Conservation (phyloP, 2,329 filamentous ascomycete genomes). For the Tolypocladium sp. region DNA sequence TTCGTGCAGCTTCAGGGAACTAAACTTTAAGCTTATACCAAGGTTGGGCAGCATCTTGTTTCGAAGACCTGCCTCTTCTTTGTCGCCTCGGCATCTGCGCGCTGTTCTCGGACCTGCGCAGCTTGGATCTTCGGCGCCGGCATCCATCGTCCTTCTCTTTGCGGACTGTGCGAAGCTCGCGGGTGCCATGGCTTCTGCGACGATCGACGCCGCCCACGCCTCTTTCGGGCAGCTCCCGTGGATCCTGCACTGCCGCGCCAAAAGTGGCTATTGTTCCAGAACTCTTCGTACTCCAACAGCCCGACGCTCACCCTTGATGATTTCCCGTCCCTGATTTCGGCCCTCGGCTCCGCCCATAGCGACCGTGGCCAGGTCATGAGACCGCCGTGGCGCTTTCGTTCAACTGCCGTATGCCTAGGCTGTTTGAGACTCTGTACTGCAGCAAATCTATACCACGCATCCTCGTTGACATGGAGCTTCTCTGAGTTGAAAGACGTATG, state of each 20-base stretch:
- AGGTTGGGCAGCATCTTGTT: too few relatives aligned
- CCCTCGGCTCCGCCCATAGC: background rate
- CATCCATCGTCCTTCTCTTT: background rate
- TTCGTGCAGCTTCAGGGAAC: too few relatives aligned
- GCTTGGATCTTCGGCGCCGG: background rate
- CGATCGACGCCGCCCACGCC: background rate
- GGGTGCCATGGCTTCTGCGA: too few relatives aligned
- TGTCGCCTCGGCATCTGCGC: background rate
- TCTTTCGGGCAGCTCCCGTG: background rate
- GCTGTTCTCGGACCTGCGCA: background rate
- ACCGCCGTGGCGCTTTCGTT: background rate
- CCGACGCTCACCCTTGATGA: background rate
- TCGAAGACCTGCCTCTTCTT: background rate
- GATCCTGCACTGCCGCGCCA: background rate
- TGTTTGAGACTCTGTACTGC: background rate
- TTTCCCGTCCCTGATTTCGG: background rate
- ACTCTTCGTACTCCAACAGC: too few relatives aligned
- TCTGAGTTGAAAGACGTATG: too few relatives aligned
- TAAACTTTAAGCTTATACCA: background rate
- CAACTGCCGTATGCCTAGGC: background rate
- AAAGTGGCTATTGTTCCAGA: background rate
- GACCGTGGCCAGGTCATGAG: background rate
- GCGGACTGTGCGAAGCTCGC: too few relatives aligned
- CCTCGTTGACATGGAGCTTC: too few relatives aligned
- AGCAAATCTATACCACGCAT: too few relatives aligned